Evolutionary conservation across 2,329 filamentous ascomycete species (phyloP).

Genomic region (Botryotinia calthae): DNA sequence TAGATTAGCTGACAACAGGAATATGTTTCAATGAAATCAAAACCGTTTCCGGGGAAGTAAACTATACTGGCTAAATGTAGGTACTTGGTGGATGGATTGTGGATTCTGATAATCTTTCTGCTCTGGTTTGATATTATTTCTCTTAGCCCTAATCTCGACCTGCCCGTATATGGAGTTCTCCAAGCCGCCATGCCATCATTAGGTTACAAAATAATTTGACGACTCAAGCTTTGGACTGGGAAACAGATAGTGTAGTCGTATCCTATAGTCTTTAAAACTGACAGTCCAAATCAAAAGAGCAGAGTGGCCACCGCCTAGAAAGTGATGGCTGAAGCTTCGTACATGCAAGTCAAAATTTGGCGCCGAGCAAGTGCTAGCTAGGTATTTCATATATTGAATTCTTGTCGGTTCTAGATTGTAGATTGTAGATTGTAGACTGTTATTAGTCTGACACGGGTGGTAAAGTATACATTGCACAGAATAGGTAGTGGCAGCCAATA

Average conservation of each 20-base stretch:
- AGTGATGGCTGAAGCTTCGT: neutral
- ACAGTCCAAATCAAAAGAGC: neutral
- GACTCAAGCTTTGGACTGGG: conserved; percentile 1
- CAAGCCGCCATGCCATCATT: neutral
- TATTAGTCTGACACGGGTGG: neutral
- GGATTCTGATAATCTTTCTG: neutral
- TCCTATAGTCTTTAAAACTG: neutral
- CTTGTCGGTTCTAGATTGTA: neutral
- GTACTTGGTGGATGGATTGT: neutral
- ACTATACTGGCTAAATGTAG: neutral
- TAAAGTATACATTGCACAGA: neutral
- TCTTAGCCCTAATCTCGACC: neutral
- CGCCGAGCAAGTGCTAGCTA: neutral
- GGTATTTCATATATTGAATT: neutral
- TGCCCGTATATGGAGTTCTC: neutral
- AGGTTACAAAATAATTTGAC: neutral
- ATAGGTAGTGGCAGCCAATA: neutral
- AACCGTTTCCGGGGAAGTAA: conserved; percentile 11
- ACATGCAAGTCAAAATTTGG: neutral
- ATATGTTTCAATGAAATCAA: conserved; percentile 1
- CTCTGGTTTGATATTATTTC: neutral
- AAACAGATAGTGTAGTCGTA: neutral
- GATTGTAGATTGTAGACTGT: neutral
- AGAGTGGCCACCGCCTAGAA: neutral
- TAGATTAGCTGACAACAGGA: neutral